These are phyloP conservation scores for Endoconidiophora polonica DNA, from an alignment of 2,329 filamentous ascomycete species.

Conservation along the genomic window DNA sequence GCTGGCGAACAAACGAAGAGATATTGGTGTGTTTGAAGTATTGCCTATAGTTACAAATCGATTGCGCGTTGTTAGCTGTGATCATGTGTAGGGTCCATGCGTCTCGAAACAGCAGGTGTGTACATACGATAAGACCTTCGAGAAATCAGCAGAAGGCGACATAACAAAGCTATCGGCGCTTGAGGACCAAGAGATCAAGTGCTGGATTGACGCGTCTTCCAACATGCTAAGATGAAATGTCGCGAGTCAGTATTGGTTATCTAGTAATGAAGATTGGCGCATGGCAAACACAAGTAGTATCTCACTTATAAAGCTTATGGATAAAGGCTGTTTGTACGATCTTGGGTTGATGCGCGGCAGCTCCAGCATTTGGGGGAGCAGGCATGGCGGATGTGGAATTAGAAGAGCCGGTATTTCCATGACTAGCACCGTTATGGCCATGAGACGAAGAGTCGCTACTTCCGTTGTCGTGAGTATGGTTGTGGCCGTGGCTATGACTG, in stretches of 20 bases:
- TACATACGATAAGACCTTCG: constrained; percentile 88
- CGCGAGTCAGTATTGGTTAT: constrained; percentile 16
- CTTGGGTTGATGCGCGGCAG: constrained; percentile 81
- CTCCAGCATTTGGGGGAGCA: constrained; percentile 41
- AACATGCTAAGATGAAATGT: constrained; percentile 54
- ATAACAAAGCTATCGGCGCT: constrained; percentile 97
- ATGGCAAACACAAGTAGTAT: background rate
- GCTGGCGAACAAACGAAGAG: constrained; percentile 89
- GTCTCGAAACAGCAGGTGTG: constrained; percentile 11
- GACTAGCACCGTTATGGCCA: constrained; percentile 1
- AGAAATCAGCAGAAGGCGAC: constrained; percentile 93
- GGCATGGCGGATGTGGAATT: constrained; percentile 27
- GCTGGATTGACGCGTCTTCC: constrained; percentile 81
- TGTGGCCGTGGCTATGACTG: background rate
- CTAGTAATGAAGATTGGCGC: background rate
- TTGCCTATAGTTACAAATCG: constrained; percentile 40
- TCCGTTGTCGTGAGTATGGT: constrained; percentile 16
- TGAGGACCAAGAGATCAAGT: constrained; percentile 90
- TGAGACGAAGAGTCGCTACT: constrained; percentile 20
- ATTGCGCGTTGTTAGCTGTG: background rate
- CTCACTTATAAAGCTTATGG: constrained; percentile 91
- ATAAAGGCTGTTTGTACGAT: constrained; percentile 98
- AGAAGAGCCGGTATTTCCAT: constrained; percentile 9
- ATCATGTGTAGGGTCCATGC: background rate
- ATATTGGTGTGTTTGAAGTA: constrained; percentile 99